These are phyloP conservation scores for Metschnikowia henanensis DNA, from an alignment of 805 yeast species.

Conservation along the genomic window DNA sequence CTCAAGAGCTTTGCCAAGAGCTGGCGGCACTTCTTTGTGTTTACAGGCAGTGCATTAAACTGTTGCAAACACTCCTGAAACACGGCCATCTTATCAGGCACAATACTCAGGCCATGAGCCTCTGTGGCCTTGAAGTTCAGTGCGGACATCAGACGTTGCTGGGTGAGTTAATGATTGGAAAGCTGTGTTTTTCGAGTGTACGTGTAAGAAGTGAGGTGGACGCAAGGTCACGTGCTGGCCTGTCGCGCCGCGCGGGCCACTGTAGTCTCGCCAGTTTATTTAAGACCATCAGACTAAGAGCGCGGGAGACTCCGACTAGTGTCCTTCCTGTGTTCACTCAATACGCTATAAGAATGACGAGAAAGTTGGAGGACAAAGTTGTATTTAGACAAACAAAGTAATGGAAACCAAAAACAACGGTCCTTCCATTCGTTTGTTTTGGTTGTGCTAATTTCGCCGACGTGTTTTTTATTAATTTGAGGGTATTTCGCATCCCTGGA, in stretches of 20 bases:
- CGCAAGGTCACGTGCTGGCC: constrained; percentile 16
- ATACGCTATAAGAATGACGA: too few species aligned
- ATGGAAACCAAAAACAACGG: too few species aligned
- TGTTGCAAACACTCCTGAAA: constrained; percentile 93
- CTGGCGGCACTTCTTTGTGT: constrained; percentile 82
- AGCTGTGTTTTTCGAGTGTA: constrained; percentile 14
- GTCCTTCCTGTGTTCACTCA: too few species aligned
- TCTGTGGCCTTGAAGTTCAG: constrained; percentile 82
- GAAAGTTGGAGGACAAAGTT: too few species aligned
- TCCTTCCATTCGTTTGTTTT: too few species aligned
- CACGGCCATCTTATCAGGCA: constrained; percentile 95
- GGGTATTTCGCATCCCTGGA: too few species aligned
- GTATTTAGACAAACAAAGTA: too few species aligned
- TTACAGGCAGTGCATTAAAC: constrained; percentile 88
- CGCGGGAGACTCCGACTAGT: too few species aligned
- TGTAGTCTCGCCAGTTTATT: not conserved
- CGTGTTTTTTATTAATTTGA: too few species aligned
- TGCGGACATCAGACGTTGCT: constrained; percentile 62
- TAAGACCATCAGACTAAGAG: too few species aligned
- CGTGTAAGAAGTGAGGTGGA: constrained; percentile 18
- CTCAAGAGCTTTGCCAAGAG: constrained; percentile 81
- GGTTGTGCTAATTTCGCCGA: too few species aligned
- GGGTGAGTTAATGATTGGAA: constrained; percentile 2
- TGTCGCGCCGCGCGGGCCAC: not conserved
- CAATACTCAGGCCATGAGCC: constrained; percentile 54